Base-by-base conservation (phyloP, 768 basidiomycete species). In the Crucibulum laeve region DNA sequence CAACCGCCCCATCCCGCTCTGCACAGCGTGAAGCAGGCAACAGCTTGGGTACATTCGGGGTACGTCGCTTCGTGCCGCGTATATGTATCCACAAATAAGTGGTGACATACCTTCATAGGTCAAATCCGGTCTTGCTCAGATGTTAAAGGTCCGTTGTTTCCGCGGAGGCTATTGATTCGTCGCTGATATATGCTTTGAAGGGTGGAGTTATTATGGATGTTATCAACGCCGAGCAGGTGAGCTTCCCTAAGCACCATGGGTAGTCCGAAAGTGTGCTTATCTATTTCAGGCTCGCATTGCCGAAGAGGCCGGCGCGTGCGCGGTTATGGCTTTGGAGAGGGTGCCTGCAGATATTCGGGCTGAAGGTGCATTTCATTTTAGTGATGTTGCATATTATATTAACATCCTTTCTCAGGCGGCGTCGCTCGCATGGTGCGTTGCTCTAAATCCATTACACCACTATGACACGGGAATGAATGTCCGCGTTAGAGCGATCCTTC, bases 191-290 rank as follows among this genome's bases (percentile, higher is more conserved):
- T 40, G 23, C 23, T 23, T 45, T 41, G 5, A 43, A 87, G 84
- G 87, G 86, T 43, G 89, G 86, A 46, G 88, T 91, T 48, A 91
- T 91, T 67, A 96, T 98, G 93, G 95, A 98, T 62, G 95, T 97
- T 39, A 71, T 89, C 52, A 93, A 88, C 54, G 82, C 72, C 19
- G 84, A 90, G 46, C 70, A 70, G 62, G 69, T 68, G 21, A 47
- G 57, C 52, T 22, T 40, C 36, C 46, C 43, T 40, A 22, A 40
- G 38, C 11, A 38, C 28, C 38, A 38, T 48, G 21, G 34, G 28
- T 44, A 33, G 5, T 21, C 42, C 48, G 19, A 53, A 41, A 41
- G 19, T 21, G 25, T 42, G 53, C 46, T 50, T 46, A 30, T 55
- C 51, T 28, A 55, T 57, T n/a, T 41, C 51, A 94, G 86, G 95